Evolutionary conservation across 129 eudicot species (phyloP), one percentile per base, ranked within the genome.

Genomic region (Artemisia annua): DNA sequence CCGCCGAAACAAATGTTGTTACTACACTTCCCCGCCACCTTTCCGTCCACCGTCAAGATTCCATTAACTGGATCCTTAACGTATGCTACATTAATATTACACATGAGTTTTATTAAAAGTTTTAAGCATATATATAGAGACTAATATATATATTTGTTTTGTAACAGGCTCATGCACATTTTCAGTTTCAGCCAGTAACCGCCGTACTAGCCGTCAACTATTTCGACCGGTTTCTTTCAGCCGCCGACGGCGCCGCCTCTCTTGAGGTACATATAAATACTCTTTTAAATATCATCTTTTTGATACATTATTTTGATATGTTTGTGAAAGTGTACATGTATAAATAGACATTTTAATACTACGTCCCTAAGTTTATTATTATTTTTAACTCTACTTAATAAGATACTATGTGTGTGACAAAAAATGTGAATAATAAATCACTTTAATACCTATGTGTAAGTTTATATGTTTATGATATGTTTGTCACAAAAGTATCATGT

Each of bases 191-290:
- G 48, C 89, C 89, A 5, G 80, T 77, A 13, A 87, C 93, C 9
- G 87, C 89, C 12, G 24, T 79, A 19, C 93, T 85, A 75, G 79
- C 92, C 58, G 80, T 87, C 84, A 87, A 80, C 71, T 87, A 87
- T 70, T 76, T 87, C 4, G 93, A 87, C 80, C 93, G 87, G 7
- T 80, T 83, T 30, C 86, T 80, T 14, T 71, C 86, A 16, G 19
- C 78, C 19, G 30, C 85, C 39, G 6, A 73, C 20, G 55, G 48
- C 35, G 2, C 76, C 11, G 59, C 53, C 19, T 54, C 69, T 15
- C 62, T 79, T 10, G 80, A 74, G 82, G 91, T 83, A n/a, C n/a
- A n/a, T n/a, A n/a, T n/a, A n/a, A n/a, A n/a, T n/a, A n/a, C n/a
- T n/a, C n/a, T n/a, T n/a, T n/a, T n/a, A n/a, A n/a, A n/a, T n/a